These are phyloP conservation scores for Cinchona pubescens DNA, from an alignment of 257 asterid species.

Conservation along the genomic window DNA sequence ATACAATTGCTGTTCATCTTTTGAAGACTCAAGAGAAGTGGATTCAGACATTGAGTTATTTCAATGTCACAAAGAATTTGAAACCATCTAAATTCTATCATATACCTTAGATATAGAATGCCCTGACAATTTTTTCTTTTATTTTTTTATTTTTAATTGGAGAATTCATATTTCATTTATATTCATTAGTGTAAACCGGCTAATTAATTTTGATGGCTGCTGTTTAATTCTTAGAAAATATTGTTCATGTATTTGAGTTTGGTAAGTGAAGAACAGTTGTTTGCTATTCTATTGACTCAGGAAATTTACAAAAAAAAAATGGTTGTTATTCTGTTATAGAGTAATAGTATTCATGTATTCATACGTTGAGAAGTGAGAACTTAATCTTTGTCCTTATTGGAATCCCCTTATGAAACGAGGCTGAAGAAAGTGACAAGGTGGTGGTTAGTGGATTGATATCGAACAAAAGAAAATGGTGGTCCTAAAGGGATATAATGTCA, in stretches of 20 bases:
- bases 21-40: slow-evolving; percentile 84
- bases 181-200: not conserved
- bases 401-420: too few relatives aligned
- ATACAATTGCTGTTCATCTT: slow-evolving; percentile 78
- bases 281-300: too few relatives aligned
- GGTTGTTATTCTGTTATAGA: too few relatives aligned
- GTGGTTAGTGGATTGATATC: too few relatives aligned
- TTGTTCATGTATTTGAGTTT: not conserved
- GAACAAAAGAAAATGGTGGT: too few relatives aligned
- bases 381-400: too few relatives aligned
- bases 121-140: not conserved
- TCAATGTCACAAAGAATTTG: slow-evolving; percentile 65
- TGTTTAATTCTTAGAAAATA: not conserved
- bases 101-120: slow-evolving; percentile 40
- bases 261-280: not conserved
- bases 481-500: too few relatives aligned
- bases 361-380: too few relatives aligned
- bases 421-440: too few relatives aligned
- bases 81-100: slow-evolving; percentile 78
- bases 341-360: too few relatives aligned
- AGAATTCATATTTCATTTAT: not conserved
- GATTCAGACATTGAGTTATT: slow-evolving; percentile 69
- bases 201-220: not conserved
- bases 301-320: too few relatives aligned
- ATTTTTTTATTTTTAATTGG: not conserved